Conservation (phyloP, 2,329 filamentous ascomycete species). For the Lachnellula willkommii region DNA sequence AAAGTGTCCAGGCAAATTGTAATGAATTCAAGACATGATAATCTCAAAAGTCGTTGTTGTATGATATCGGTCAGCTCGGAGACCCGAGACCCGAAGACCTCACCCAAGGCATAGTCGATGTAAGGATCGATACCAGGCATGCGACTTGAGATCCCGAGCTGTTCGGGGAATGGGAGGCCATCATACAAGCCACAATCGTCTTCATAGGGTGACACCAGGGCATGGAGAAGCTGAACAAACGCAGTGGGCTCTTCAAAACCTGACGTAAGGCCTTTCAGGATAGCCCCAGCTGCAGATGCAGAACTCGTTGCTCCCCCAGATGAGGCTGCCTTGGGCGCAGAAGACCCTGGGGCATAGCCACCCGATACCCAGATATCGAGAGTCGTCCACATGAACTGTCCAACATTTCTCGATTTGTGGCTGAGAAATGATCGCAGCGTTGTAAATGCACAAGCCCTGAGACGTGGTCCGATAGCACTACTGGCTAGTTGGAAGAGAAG, state of each 20-base stretch:
- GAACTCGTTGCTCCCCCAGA: constrained; percentile 14
- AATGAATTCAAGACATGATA: constrained; percentile 80
- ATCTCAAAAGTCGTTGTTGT: constrained; percentile 68
- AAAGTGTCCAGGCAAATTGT: constrained; percentile 75
- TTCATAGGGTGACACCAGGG: constrained; percentile 62
- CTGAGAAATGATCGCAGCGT: constrained; percentile 70
- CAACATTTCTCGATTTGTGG: constrained; percentile 63
- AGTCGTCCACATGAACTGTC: constrained; percentile 70
- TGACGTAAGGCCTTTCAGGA: constrained; percentile 68
- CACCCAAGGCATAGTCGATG: constrained; percentile 81
- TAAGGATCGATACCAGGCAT: constrained; percentile 87
- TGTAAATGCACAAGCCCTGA: constrained; percentile 80
- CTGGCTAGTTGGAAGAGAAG: constrained; percentile 75
- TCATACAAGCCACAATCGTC: constrained; percentile 63
- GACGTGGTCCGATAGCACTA: constrained; percentile 66
- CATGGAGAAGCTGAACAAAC: constrained; percentile 71
- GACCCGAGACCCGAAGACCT: constrained; percentile 60
- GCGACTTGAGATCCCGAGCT: constrained; percentile 69
- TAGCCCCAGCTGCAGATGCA: constrained; percentile 51
- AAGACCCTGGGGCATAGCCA: constrained; percentile 42
- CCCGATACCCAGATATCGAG: constrained; percentile 77
- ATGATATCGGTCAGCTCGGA: constrained; percentile 57
- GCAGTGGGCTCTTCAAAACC: constrained; percentile 82
- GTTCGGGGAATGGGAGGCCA: constrained; percentile 78
- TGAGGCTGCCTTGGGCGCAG: constrained; percentile 35